These are phyloP conservation scores for Talaromyces rugulosus DNA, from an alignment of 2,329 filamentous ascomycete genomes.

Conservation along the genomic window DNA sequence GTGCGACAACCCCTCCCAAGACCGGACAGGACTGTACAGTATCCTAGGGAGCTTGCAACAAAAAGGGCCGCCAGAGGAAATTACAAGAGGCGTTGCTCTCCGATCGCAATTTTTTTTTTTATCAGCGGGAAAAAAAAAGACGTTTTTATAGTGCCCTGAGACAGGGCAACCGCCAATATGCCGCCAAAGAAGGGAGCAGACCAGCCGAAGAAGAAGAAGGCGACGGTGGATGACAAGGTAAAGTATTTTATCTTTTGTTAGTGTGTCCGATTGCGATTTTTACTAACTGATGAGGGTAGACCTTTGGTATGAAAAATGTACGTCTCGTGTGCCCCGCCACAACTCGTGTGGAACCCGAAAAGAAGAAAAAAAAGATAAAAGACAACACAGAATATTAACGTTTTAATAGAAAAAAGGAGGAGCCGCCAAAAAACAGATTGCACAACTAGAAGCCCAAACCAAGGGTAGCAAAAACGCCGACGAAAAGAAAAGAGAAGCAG, in stretches of 20 bases:
- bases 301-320: slow-evolving; percentile 98
- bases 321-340: slow-evolving; percentile 19
- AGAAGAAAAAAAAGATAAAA: not conserved
- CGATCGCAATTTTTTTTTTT: not conserved
- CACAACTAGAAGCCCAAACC: slow-evolving; percentile 71
- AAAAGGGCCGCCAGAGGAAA: not conserved
- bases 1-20: not conserved
- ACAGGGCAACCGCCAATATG: slow-evolving; percentile 34
- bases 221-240: slow-evolving; percentile 72
- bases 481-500: slow-evolving; percentile 72
- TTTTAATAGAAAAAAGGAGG: slow-evolving; percentile 74
- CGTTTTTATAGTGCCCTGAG: slow-evolving; percentile 8
- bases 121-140: not conserved
- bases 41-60: not conserved
- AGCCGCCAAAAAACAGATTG: slow-evolving; percentile 84
- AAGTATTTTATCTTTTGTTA: slow-evolving; percentile 13
- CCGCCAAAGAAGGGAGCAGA: slow-evolving; percentile 42
- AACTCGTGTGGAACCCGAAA: not conserved
- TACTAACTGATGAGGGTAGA: slow-evolving; percentile 42
- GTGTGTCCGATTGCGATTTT: not conserved
- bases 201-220: slow-evolving; percentile 46
- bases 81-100: too few relatives aligned
- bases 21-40: not conserved
- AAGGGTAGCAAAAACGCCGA: slow-evolving; percentile 75
- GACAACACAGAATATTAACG: not conserved